Evolutionary conservation across 768 basidiomycete species (phyloP).

Genomic region (Tulasnella sp.): DNA sequence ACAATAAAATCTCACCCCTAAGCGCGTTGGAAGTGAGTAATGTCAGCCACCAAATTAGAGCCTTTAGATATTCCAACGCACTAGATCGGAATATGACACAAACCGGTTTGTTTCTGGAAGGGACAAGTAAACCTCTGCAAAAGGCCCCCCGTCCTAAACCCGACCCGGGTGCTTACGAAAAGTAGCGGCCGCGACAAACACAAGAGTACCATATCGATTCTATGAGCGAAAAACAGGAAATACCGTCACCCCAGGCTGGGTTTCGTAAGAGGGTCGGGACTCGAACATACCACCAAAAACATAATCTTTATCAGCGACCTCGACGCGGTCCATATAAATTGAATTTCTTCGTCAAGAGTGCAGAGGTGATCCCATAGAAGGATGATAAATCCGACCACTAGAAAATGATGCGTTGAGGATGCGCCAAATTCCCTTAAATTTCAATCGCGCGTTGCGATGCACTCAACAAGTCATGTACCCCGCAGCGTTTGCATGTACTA

Average conservation of each 20-base stretch:
- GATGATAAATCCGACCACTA: background rate
- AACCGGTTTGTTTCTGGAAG: background rate
- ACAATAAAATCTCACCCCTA: background rate
- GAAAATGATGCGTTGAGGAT: background rate
- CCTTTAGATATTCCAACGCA: background rate
- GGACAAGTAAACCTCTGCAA: background rate
- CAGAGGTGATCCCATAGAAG: background rate
- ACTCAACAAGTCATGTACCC: background rate
- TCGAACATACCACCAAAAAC: background rate
- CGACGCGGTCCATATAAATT: background rate
- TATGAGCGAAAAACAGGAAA: background rate
- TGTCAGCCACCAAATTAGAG: background rate
- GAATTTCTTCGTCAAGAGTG: background rate
- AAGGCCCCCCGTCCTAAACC: background rate
- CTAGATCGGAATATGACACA: background rate
- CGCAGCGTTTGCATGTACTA: background rate
- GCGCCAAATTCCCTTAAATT: background rate
- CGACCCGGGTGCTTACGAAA: too few species aligned
- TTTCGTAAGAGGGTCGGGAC: background rate
- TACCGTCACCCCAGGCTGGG: background rate
- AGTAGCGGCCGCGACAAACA: background rate
- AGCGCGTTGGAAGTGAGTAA: background rate
- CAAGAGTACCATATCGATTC: background rate
- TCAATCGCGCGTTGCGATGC: background rate
- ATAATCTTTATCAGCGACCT: background rate